phyloP scores from a whole-genome alignment of 257 asterid species.

The Solanum pinnatisectum region DNA sequence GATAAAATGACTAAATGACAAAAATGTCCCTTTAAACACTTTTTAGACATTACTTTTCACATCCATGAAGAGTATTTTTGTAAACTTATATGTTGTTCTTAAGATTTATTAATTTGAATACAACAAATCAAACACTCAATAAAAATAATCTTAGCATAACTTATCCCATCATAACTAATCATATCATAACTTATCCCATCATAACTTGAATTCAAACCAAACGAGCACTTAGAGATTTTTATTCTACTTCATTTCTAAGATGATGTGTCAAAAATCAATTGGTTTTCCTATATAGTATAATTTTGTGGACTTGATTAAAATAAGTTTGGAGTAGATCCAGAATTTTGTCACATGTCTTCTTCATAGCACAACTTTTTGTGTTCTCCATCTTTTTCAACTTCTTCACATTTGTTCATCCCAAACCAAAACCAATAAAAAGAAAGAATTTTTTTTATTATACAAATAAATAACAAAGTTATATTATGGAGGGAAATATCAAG shows the following conservation, averaged over 20 bases:
- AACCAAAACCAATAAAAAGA: not conserved
- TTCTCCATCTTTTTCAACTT: constrained; percentile 24
- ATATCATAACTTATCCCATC: no score
- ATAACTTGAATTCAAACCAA: no score
- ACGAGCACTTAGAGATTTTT: no score
- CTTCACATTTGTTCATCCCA: not conserved
- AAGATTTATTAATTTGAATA: no score
- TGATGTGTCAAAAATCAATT: not conserved
- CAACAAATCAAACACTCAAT: no score
- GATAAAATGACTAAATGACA: no score
- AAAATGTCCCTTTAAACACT: no score
- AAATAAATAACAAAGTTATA: not conserved
- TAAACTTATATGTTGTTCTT: no score
- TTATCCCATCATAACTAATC: no score
- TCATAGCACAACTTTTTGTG: constrained; percentile 27
- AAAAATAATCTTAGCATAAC: no score
- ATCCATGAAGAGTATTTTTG: no score
- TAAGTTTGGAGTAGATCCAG: not conserved
- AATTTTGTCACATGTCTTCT: not conserved
- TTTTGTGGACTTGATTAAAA: not conserved
- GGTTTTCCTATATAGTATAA: not conserved
- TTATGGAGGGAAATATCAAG: constrained; percentile 26
- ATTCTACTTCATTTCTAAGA: not conserved
- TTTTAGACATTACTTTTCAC: no score
- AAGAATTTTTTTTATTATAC: not conserved